These are phyloP conservation scores for Allantophomopsis cytisporea DNA, from an alignment of 2,329 filamentous ascomycete species.

Conservation along the genomic window DNA sequence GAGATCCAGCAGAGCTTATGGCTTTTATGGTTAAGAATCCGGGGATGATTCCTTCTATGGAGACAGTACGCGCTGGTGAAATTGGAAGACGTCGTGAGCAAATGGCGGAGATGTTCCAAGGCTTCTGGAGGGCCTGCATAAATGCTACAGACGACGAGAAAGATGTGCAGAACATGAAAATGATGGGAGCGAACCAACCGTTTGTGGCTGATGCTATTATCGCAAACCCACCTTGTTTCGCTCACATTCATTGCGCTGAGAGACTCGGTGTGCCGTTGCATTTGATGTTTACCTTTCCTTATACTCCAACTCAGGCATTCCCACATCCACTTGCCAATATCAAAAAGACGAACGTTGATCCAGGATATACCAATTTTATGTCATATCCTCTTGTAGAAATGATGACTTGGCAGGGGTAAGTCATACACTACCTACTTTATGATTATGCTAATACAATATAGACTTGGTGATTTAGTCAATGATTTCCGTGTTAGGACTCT, in stretches of 20 bases:
- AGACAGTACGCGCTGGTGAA: constrained; percentile 61
- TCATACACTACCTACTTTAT: constrained; percentile 1
- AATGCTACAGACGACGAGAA: constrained; percentile 58
- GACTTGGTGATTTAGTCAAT: constrained; percentile 63
- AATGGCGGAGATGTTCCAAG: constrained; percentile 75
- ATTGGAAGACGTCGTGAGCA: constrained; percentile 50
- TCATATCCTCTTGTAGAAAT: constrained; percentile 70
- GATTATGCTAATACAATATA: constrained; percentile 12
- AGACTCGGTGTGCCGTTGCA: constrained; percentile 65
- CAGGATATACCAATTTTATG: constrained; percentile 66
- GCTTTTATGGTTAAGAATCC: constrained; percentile 79
- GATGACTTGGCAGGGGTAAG: constrained; percentile 76
- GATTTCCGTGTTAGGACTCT: constrained; percentile 57
- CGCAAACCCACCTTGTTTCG: constrained; percentile 68
- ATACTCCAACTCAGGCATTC: constrained; percentile 61
- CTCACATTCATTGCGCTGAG: constrained; percentile 69
- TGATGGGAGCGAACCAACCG: constrained; percentile 46
- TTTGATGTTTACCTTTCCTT: constrained; percentile 83
- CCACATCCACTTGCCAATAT: constrained; percentile 63
- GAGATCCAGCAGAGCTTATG: constrained; percentile 66
- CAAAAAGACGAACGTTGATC: constrained; percentile 57
- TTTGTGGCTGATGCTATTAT: constrained; percentile 73
- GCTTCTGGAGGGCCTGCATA: constrained; percentile 69
- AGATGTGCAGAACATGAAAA: constrained; percentile 44
- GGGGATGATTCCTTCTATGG: constrained; percentile 60